phyloP scores from a whole-genome alignment of 371 early-diverging fungal genomes.

The Mortierella sp. region DNA sequence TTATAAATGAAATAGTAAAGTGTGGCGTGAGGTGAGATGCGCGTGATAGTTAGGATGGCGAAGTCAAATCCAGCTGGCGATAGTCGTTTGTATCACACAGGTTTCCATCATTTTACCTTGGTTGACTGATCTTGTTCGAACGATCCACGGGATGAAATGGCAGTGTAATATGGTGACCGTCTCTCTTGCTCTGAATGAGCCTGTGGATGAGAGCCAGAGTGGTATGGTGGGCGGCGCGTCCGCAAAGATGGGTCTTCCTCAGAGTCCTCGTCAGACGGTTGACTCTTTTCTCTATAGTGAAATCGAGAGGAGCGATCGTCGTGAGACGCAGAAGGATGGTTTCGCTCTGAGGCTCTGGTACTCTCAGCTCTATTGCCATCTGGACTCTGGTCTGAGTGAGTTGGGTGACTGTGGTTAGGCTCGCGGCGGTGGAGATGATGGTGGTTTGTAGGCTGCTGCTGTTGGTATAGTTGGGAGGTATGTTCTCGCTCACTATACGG shows the following conservation, averaged over 20 bases:
- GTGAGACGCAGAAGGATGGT: neutral
- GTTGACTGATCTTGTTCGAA: constrained; percentile 3
- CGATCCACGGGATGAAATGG: constrained; percentile 1
- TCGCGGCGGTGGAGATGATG: neutral
- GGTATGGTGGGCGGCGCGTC: neutral
- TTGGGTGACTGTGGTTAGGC: neutral
- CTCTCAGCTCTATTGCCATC: neutral
- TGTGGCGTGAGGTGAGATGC: neutral
- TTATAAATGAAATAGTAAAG: neutral
- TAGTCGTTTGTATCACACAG: no score
- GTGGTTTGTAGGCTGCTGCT: neutral
- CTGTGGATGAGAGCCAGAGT: neutral
- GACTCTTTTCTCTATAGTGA: constrained; percentile 35
- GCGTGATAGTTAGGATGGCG: neutral
- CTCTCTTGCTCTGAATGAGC: neutral
- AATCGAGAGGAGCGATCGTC: constrained; percentile 12
- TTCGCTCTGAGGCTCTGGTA: neutral
- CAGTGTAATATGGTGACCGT: neutral
- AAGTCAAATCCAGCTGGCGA: no score
- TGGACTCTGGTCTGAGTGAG: neutral
- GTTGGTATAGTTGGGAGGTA: constrained; percentile 5
- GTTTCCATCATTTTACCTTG: constrained; percentile 19
- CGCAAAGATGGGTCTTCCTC: constrained; percentile 14
- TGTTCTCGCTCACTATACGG: constrained; percentile 4
- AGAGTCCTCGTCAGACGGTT: constrained; percentile 37